Evolutionary conservation across 371 early-diverging fungal species (phyloP).

Genomic region (Mortierella sp.): DNA sequence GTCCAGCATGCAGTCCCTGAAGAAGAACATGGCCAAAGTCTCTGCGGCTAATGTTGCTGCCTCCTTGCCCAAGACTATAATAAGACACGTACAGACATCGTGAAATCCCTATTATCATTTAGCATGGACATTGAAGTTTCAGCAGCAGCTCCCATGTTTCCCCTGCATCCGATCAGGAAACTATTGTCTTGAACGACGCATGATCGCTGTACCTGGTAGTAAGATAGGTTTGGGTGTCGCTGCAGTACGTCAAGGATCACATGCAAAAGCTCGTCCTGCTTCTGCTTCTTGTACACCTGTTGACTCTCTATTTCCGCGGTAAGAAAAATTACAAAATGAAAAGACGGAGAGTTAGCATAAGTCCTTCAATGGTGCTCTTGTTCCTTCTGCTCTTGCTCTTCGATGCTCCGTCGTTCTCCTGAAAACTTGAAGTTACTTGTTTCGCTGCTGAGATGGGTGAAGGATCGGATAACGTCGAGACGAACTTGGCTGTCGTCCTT

Average conservation of each 20-base stretch:
- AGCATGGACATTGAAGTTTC: background rate
- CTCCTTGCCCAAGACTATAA: slow-evolving; percentile 68
- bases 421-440: slow-evolving; percentile 25
- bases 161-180: background rate
- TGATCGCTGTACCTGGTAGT: slow-evolving; percentile 70
- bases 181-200: background rate
- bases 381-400: background rate
- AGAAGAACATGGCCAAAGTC: slow-evolving; percentile 68
- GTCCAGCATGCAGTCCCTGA: slow-evolving; percentile 79
- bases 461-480: slow-evolving; percentile 66
- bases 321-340: background rate
- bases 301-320: slow-evolving; percentile 53
- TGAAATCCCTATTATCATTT: slow-evolving; percentile 72
- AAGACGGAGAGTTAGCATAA: background rate
- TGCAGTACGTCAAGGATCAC: slow-evolving; percentile 68
- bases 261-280: slow-evolving; percentile 61
- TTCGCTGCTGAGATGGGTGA: slow-evolving; percentile 59
- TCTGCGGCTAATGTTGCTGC: slow-evolving; percentile 66
- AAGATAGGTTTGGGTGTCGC: slow-evolving; percentile 70
- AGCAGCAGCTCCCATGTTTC: background rate
- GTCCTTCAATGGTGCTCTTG: background rate
- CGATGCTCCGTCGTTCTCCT: background rate
- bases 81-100: slow-evolving; percentile 75
- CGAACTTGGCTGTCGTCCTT: slow-evolving; percentile 68
- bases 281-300: slow-evolving; percentile 53